phyloP scores from a whole-genome alignment of 192 early-diverging fungal genomes.

The Umbelopsis vinacea region DNA sequence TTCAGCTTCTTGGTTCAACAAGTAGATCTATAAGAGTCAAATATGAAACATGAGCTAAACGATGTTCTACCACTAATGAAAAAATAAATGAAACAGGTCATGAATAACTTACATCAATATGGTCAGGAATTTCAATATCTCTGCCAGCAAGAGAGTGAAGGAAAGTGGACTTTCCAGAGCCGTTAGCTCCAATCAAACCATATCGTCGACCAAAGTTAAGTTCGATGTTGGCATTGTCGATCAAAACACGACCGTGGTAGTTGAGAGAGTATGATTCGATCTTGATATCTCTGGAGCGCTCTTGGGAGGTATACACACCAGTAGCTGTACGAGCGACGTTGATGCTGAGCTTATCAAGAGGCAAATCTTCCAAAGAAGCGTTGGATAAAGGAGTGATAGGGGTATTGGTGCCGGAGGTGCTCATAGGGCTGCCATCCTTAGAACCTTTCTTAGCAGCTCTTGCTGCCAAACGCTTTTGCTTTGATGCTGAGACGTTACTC shows the following conservation, averaged over 20 bases:
- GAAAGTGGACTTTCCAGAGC: constrained; percentile 92
- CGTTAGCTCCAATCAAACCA: constrained; percentile 95
- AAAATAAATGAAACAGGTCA: not conserved
- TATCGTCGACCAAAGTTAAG: constrained; percentile 96
- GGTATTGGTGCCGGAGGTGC: constrained; percentile 44
- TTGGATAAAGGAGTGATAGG: constrained; percentile 34
- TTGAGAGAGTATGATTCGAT: constrained; percentile 93
- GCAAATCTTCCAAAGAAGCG: constrained; percentile 49
- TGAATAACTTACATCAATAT: constrained; percentile 79
- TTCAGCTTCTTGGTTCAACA: constrained; percentile 95
- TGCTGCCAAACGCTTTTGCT: constrained; percentile 81
- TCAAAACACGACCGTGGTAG: constrained; percentile 92
- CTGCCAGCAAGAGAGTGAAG: constrained; percentile 88
- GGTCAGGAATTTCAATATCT: constrained; percentile 94
- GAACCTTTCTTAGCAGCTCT: constrained; percentile 55
- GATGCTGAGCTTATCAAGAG: constrained; percentile 62
- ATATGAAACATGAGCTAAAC: not conserved
- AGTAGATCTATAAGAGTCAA: constrained; percentile 65
- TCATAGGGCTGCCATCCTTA: constrained; percentile 43
- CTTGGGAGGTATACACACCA: constrained; percentile 91
- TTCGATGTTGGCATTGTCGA: constrained; percentile 93
- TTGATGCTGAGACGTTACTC: constrained; percentile 63
- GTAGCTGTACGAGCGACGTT: constrained; percentile 84
- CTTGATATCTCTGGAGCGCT: constrained; percentile 93
- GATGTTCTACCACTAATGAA: not conserved